Evolutionary conservation across 805 yeast genomes (phyloP).

Genomic region (Cyberlindnera nakhonratchasimensis): DNA sequence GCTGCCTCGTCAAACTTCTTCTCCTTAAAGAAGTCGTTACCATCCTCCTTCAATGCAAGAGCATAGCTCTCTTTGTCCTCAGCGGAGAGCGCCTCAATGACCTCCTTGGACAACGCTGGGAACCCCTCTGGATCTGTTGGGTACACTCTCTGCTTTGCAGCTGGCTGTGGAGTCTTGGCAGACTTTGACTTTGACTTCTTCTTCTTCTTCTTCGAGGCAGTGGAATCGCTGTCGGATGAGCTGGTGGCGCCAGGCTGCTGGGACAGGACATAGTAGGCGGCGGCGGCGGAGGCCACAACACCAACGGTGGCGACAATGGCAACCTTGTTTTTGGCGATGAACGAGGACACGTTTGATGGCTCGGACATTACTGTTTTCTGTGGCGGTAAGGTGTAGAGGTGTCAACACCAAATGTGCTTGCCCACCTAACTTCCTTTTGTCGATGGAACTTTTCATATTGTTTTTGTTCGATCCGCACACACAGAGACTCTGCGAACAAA

Average conservation of each 20-base stretch:
- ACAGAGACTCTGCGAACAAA: not conserved
- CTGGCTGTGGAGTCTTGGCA: constrained; percentile 8
- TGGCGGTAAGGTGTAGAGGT: too few relatives aligned
- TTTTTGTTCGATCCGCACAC: constrained; percentile 2
- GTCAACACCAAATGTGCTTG: too few relatives aligned
- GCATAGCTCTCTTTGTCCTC: constrained; percentile 64
- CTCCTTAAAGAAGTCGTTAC: constrained; percentile 72
- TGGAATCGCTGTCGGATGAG: constrained; percentile 9
- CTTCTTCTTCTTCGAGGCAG: constrained; percentile 39
- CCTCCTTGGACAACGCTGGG: constrained; percentile 51
- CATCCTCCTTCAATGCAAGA: constrained; percentile 78
- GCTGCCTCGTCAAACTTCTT: constrained; percentile 76
- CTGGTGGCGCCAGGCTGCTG: constrained; percentile 30
- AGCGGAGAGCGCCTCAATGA: constrained; percentile 41
- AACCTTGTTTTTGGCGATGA: constrained; percentile 46
- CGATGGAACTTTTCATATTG: constrained; percentile 1
- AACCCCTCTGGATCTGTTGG: constrained; percentile 56
- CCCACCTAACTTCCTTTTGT: too few relatives aligned
- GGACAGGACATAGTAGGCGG: constrained; percentile 52
- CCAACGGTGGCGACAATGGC: constrained; percentile 61
- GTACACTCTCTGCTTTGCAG: constrained; percentile 35
- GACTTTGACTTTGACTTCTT: constrained; percentile 30
- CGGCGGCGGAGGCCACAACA: constrained; percentile 61
- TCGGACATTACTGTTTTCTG: constrained; percentile 24
- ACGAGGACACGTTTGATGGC: constrained; percentile 21